These are phyloP conservation scores for Gloeopeniophorella convolvens DNA, from an alignment of 768 basidiomycete species.

Conservation along the genomic window DNA sequence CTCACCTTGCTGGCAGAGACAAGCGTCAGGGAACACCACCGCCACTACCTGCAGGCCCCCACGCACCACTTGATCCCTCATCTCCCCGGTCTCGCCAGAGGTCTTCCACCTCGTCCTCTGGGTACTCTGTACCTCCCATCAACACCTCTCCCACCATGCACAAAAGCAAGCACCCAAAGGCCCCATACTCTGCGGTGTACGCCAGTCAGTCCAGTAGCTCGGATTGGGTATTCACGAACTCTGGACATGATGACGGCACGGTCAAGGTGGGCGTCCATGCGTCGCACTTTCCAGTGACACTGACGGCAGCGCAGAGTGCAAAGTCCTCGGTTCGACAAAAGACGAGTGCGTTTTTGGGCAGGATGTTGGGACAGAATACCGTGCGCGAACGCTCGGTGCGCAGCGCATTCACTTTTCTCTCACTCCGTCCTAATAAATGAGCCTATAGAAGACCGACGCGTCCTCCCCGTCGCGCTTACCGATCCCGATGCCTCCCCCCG, in stretches of 20 bases:
- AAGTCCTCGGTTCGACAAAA: constrained; percentile 69
- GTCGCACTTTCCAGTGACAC: constrained; percentile 1
- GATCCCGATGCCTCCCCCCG: constrained; percentile 23
- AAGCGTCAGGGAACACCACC: constrained; percentile 37
- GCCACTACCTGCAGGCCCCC: constrained; percentile 32
- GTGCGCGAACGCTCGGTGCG: constrained; percentile 65
- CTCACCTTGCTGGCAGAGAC: constrained; percentile 30
- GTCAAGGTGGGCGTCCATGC: constrained; percentile 41
- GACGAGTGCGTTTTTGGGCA: constrained; percentile 76
- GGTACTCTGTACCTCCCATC: constrained; percentile 25
- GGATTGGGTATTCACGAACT: constrained; percentile 45
- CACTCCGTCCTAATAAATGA: constrained; percentile 9
- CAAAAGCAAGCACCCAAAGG: constrained; percentile 23
- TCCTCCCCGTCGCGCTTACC: constrained; percentile 12
- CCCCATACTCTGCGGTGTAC: not conserved
- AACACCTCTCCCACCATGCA: constrained; percentile 26
- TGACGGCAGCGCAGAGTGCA: constrained; percentile 31
- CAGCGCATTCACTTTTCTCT: constrained; percentile 23
- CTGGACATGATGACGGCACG: constrained; percentile 34
- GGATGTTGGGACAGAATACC: constrained; percentile 63
- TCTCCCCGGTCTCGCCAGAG: constrained; percentile 31
- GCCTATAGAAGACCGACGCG: constrained; percentile 29
- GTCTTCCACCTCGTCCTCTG: constrained; percentile 36
- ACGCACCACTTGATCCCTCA: constrained; percentile 11
- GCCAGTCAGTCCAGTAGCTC: constrained; percentile 27